Percentiles rank a stretch among this genome's conserved stretches.
Evolutionary conservation across 2,329 filamentous ascomycete genomes (phyloP).

Genomic region (Ophiosphaerella herpotricha): DNA sequence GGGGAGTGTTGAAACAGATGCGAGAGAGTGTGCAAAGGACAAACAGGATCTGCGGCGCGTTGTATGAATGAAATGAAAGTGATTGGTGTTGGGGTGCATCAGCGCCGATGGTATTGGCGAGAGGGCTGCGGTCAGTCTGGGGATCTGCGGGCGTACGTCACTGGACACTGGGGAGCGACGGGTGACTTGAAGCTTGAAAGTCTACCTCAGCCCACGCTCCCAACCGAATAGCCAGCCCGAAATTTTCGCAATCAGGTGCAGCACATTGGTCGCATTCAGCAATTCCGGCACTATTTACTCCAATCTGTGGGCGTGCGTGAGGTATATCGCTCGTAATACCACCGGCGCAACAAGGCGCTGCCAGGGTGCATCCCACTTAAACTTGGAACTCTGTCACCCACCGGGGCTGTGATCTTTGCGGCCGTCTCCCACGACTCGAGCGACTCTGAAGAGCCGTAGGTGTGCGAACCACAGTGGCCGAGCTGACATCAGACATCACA

Average conservation of each 20-base stretch:
- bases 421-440: slow-evolving; percentile 12
- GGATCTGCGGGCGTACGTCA: slow-evolving; percentile 5
- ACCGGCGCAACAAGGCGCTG: neutral
- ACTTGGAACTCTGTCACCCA: slow-evolving; percentile 1
- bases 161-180: neutral
- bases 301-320: neutral
- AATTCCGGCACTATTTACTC: neutral
- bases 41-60: neutral
- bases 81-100: neutral
- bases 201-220: neutral
- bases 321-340: slow-evolving; percentile 1
- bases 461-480: neutral
- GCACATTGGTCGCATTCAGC: neutral
- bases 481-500: neutral
- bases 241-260: neutral
- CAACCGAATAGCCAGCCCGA: neutral
- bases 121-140: neutral
- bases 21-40: neutral
- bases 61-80: neutral
- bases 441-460: neutral
- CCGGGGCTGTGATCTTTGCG: slow-evolving; percentile 3
- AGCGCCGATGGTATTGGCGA: neutral
- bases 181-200: neutral
- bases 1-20: neutral
- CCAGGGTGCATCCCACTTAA: slow-evolving; percentile 6